These are phyloP conservation scores for Candida ponderosae DNA, from an alignment of 805 yeast genomes.

Conservation along the genomic window DNA sequence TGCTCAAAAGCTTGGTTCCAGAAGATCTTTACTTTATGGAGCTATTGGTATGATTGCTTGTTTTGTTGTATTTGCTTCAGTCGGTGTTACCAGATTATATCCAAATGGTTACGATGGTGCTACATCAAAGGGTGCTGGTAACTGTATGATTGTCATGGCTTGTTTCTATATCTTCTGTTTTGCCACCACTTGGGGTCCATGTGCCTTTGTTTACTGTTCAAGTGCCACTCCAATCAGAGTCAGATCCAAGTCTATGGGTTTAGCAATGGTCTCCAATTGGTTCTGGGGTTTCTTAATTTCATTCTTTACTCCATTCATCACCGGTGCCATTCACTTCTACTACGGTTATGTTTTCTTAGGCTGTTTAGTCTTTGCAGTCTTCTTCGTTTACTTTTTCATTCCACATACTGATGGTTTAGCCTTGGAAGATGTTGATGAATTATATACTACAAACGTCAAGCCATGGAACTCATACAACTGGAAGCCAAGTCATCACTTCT, in stretches of 20 bases:
- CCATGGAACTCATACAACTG: constrained; percentile 43
- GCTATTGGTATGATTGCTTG: constrained; percentile 40
- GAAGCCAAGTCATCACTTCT: constrained; percentile 35
- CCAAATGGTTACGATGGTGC: constrained; percentile 37
- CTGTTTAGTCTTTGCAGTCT: constrained; percentile 46
- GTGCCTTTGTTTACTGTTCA: constrained; percentile 54
- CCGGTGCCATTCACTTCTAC: constrained; percentile 56
- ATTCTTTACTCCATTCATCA: constrained; percentile 63
- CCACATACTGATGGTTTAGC: constrained; percentile 78
- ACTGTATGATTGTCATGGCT: constrained; percentile 63
- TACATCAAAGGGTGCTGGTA: constrained; percentile 49
- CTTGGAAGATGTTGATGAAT: constrained; percentile 74
- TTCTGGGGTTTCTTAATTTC: constrained; percentile 64
- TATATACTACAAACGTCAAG: constrained; percentile 35
- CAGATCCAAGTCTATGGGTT: constrained; percentile 46
- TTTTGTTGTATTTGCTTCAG: constrained; percentile 43
- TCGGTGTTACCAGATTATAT: constrained; percentile 45
- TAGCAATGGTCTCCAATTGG: constrained; percentile 59
- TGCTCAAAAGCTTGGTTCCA: constrained; percentile 49
- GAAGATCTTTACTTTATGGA: constrained; percentile 40
- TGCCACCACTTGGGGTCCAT: constrained; percentile 72
- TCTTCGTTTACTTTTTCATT: constrained; percentile 67
- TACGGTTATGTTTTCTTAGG: constrained; percentile 64
- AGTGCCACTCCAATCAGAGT: constrained; percentile 71
- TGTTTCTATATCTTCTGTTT: constrained; percentile 65